A percentile compares a stretch with the other conserved stretches of the same genome.
Evolutionary conservation across 2,329 filamentous ascomycete genomes (phyloP).

Genomic region (Drechslera avenae): DNA sequence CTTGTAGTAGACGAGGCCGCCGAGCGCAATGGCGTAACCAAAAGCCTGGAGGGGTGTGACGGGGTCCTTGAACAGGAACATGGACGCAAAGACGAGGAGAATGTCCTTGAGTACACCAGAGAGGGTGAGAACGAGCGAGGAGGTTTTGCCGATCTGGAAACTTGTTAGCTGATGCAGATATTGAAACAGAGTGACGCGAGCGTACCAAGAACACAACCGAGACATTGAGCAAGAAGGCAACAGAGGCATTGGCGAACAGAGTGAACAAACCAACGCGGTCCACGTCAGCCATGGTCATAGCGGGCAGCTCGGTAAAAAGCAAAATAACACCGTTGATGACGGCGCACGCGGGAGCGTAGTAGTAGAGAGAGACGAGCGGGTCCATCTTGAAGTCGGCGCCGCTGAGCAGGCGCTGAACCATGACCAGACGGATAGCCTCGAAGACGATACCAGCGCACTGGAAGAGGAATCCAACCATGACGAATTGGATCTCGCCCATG

Average conservation of each 20-base stretch:
- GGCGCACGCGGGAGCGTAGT: conserved; percentile 85
- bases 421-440: conserved; percentile 80
- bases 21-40: conserved; percentile 79
- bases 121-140: conserved; percentile 82
- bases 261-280: conserved; percentile 74
- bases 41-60: conserved; percentile 79
- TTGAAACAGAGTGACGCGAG: conserved; percentile 41
- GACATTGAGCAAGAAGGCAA: conserved; percentile 82
- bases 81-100: conserved; percentile 77
- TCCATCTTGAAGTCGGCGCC: conserved; percentile 91
- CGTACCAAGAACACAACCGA: conserved; percentile 82
- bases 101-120: conserved; percentile 90
- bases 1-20: conserved; percentile 84
- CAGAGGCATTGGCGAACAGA: conserved; percentile 75
- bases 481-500: conserved; percentile 93
- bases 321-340: conserved; percentile 78
- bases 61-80: conserved; percentile 79
- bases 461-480: conserved; percentile 77
- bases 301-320: conserved; percentile 74
- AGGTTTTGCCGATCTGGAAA: conserved; percentile 80
- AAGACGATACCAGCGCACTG: conserved; percentile 80
- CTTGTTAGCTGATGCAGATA: conserved; percentile 19
- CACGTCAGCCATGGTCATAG: conserved; percentile 70
- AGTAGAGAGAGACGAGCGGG: conserved; percentile 85
- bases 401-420: conserved; percentile 83